A percentile compares a stretch with the other conserved stretches of the same genome.
These are phyloP conservation scores for Antitrichia curtipendula DNA, from an alignment of 225 moss, liverwort and hornwort genomes.

Conservation along the genomic window DNA sequence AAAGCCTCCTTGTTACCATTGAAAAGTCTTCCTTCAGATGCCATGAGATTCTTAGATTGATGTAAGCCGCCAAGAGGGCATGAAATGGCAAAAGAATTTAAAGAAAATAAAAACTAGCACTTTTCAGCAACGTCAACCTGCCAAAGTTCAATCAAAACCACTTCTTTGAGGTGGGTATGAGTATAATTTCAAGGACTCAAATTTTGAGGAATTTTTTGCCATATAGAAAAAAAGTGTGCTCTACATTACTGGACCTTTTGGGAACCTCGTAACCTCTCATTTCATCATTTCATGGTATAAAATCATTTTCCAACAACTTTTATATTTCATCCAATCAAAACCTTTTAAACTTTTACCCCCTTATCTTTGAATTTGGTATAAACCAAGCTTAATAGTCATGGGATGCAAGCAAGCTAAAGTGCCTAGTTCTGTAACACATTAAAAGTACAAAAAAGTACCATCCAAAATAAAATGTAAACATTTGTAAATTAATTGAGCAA, in stretches of 20 bases:
- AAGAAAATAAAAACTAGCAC: too few relatives aligned
- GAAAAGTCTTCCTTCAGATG: not conserved
- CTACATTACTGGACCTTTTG: not conserved
- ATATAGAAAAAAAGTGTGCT: accelerated
- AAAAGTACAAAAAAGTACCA: not conserved
- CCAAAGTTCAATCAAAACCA: accelerated
- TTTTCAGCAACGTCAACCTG: accelerated
- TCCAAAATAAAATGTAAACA: not conserved
- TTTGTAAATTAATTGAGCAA: too few relatives aligned
- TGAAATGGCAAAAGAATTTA: not conserved
- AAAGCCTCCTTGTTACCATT: accelerated
- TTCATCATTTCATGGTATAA: not conserved
- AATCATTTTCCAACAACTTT: not conserved
- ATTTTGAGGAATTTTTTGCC: not conserved
- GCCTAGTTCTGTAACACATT: accelerated
- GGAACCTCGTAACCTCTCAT: accelerated
- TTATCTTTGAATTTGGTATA: accelerated
- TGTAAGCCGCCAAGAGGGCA: accelerated
- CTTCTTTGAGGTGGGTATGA: accelerated
- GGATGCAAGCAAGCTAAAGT: not conserved
- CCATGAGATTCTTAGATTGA: not conserved
- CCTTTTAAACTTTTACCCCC: not conserved
- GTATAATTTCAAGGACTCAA: not conserved
- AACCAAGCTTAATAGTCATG: not conserved
- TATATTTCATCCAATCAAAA: not conserved